Conservation (phyloP, 2,329 filamentous ascomycete genomes). For the Aspergillus piperis region DNA sequence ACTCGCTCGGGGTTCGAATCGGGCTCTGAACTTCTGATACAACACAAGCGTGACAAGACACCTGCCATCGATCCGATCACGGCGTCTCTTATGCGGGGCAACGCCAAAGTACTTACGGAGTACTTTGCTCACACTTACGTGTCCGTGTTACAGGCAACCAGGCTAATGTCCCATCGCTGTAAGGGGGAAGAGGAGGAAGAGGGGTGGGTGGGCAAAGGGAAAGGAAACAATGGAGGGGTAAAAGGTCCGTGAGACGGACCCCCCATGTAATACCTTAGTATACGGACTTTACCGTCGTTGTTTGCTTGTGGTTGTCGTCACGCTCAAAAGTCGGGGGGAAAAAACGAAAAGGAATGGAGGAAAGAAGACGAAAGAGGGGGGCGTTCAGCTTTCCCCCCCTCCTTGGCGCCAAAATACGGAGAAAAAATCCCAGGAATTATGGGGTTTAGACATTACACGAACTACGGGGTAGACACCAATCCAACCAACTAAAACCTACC, state of each 20-base stretch:
- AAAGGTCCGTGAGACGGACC: neutral
- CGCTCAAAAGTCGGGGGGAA: no score
- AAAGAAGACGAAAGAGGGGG: no score
- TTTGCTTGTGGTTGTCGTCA: no score
- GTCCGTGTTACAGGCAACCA: neutral
- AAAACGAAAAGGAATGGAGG: no score
- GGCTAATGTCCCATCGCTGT: constrained; percentile 2
- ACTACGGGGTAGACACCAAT: no score
- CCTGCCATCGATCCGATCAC: neutral
- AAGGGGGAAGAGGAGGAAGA: neutral
- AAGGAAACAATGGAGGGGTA: neutral
- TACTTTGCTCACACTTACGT: neutral
- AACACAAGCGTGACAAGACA: neutral
- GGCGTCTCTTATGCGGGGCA: neutral
- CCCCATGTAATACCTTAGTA: no score
- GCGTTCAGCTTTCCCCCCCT: no score
- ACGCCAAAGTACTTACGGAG: neutral
- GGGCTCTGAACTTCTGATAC: neutral
- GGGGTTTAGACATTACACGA: no score
- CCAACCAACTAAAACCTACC: neutral
- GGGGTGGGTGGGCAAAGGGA: neutral
- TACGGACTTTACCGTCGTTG: no score
- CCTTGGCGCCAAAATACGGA: no score
- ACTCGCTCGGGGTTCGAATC: neutral
- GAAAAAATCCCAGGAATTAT: no score